These are phyloP conservation scores for Candida sakaeoensis DNA, from an alignment of 805 yeast genomes.

Conservation along the genomic window DNA sequence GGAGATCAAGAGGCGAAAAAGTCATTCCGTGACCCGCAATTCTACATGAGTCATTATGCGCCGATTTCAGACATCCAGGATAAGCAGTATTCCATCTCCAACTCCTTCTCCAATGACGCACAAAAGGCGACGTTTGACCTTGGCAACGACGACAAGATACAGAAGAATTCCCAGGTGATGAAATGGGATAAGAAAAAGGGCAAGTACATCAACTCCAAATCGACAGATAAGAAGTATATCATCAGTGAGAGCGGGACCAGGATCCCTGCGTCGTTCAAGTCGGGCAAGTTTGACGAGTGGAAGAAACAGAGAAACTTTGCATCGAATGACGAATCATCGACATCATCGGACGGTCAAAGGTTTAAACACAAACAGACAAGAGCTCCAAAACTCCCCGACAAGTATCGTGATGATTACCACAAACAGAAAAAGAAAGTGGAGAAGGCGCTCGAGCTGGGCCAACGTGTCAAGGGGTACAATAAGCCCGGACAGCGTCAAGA, in stretches of 20 bases:
- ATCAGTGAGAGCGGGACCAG: slow-evolving; percentile 92
- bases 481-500: slow-evolving; percentile 50
- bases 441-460: slow-evolving; percentile 74
- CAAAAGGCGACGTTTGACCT: slow-evolving; percentile 83
- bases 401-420: slow-evolving; percentile 79
- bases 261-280: slow-evolving; percentile 85
- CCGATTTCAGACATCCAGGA: slow-evolving; percentile 79
- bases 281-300: slow-evolving; percentile 94
- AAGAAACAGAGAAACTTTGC: slow-evolving; percentile 61
- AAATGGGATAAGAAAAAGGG: slow-evolving; percentile 94
- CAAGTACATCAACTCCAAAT: slow-evolving; percentile 76
- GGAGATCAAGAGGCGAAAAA: slow-evolving; percentile 40
- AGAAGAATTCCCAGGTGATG: slow-evolving; percentile 66
- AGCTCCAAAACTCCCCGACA: slow-evolving; percentile 92
- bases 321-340: slow-evolving; percentile 56
- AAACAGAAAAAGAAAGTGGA: slow-evolving; percentile 78
- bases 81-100: slow-evolving; percentile 48
- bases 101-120: slow-evolving; percentile 79
- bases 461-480: slow-evolving; percentile 63
- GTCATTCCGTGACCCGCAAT: slow-evolving; percentile 70
- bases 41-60: slow-evolving; percentile 85
- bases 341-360: slow-evolving; percentile 32
- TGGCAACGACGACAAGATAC: slow-evolving; percentile 69
- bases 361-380: slow-evolving; percentile 70
- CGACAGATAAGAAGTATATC: slow-evolving; percentile 80